phyloP scores from a whole-genome alignment of 306 rosid genomes.

The Dalbergia cochinchinensis region DNA sequence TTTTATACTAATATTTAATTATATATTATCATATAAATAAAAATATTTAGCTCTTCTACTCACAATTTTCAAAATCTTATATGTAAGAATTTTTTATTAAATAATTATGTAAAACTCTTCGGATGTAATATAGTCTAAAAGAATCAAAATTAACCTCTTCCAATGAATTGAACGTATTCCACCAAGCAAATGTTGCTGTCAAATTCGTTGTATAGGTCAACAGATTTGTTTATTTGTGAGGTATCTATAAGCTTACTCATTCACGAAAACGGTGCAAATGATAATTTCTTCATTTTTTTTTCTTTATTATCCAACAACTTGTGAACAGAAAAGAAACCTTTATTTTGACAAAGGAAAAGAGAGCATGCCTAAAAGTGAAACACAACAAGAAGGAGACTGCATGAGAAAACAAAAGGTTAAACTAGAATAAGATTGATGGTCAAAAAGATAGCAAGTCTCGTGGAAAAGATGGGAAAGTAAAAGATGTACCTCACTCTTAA shows the following conservation, averaged over 20 bases:
- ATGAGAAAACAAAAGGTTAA: conserved; percentile 54
- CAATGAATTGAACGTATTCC: not conserved
- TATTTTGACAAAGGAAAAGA: conserved; percentile 49
- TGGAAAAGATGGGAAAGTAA: conserved; percentile 68
- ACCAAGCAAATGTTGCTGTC: not conserved
- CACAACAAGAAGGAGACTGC: conserved; percentile 57
- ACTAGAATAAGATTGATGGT: conserved; percentile 62
- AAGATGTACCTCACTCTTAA: conserved; percentile 52
- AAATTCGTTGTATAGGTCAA: not conserved
- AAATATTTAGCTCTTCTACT: too few relatives aligned
- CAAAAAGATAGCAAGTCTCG: conserved; percentile 64
- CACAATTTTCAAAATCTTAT: too few relatives aligned
- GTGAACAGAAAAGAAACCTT: conserved; percentile 28
- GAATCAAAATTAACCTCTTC: too few relatives aligned
- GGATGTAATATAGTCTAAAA: too few relatives aligned
- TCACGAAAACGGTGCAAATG: conserved; percentile 23
- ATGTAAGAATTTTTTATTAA: too few relatives aligned
- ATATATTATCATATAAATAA: too few relatives aligned
- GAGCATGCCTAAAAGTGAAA: conserved; percentile 52
- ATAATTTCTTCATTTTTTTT: not conserved
- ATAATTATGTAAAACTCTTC: too few relatives aligned
- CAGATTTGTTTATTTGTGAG: not conserved
- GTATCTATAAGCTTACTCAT: not conserved
- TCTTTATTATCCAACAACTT: conserved; percentile 13
- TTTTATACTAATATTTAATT: too few relatives aligned